Evolutionary conservation across 495 filamentous ascomycete genomes (phyloP).

Genomic region (Immersiella caudata): DNA sequence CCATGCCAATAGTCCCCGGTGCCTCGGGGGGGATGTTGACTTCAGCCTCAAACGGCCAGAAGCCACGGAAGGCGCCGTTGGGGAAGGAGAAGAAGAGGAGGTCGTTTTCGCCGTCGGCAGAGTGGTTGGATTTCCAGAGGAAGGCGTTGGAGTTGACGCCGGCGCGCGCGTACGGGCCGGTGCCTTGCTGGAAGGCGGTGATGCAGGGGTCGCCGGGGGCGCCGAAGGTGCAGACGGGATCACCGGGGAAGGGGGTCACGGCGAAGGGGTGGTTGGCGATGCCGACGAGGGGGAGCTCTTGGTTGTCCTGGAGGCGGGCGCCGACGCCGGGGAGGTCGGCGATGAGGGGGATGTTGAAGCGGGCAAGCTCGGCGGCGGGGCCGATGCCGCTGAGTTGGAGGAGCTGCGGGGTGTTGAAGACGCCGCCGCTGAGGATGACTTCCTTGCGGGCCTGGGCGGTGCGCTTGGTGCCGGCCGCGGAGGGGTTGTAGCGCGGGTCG

Average conservation of each 20-base stretch:
- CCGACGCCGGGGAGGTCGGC: conserved; percentile 61
- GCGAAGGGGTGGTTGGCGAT: conserved; percentile 15
- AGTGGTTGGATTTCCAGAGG: conserved; percentile 18
- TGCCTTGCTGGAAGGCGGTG: conserved; percentile 17
- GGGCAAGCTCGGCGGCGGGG: conserved; percentile 48
- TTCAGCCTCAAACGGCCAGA: conserved; percentile 36
- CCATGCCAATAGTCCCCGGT: conserved; percentile 22
- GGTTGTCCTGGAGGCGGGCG: conserved; percentile 63
- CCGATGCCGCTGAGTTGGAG: conserved; percentile 65
- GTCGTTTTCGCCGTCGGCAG: conserved; percentile 26
- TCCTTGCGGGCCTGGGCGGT: conserved; percentile 53
- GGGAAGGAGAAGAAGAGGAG: conserved; percentile 43
- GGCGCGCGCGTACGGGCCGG: conserved; percentile 25
- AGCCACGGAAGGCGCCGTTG: conserved; percentile 26
- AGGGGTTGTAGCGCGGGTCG: conserved; percentile 44
- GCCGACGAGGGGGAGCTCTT: conserved; percentile 52
- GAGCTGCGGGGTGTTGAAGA: conserved; percentile 61
- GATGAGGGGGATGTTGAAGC: conserved; percentile 53
- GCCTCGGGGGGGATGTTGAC: conserved; percentile 19
- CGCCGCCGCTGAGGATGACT: conserved; percentile 63
- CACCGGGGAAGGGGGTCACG: conserved; percentile 13
- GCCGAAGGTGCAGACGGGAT: conserved; percentile 30
- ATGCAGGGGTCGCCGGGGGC: conserved; percentile 32
- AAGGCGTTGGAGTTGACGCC: conserved; percentile 27
- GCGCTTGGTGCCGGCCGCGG: conserved; percentile 33